Evolutionary conservation across 1,284 basidiomycete genomes (phyloP).

Genomic region (Xerocomus amazonicus): DNA sequence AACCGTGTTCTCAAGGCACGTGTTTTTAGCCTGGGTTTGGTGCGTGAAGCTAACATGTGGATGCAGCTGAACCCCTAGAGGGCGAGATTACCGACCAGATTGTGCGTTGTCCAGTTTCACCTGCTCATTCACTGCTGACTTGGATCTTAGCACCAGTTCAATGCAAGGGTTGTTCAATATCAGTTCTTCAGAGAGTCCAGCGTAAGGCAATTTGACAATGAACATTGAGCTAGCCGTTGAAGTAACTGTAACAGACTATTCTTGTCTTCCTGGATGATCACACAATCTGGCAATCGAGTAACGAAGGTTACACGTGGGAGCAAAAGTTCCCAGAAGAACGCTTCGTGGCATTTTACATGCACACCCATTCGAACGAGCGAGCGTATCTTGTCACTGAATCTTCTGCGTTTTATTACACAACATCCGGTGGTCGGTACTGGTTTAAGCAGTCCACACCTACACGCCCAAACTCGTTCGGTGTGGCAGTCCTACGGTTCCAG

Average conservation of each 20-base stretch:
- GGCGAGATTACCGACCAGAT: slow-evolving; percentile 70
- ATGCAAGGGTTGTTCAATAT: slow-evolving; percentile 67
- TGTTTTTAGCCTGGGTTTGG: not conserved
- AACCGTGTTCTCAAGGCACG: slow-evolving; percentile 72
- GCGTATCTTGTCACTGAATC: slow-evolving; percentile 86
- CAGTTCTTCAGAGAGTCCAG: slow-evolving; percentile 80
- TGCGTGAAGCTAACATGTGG: slow-evolving; percentile 4
- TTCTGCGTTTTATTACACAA: slow-evolving; percentile 74
- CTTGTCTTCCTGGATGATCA: slow-evolving; percentile 78
- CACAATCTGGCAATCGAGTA: slow-evolving; percentile 88
- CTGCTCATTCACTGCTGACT: slow-evolving; percentile 10
- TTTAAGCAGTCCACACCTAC: slow-evolving; percentile 54
- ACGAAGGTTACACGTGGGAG: slow-evolving; percentile 92
- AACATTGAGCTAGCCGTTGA: slow-evolving; percentile 6
- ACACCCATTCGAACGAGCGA: slow-evolving; percentile 73
- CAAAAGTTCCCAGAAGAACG: slow-evolving; percentile 57
- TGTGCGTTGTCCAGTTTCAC: slow-evolving; percentile 33
- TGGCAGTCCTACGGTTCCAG: slow-evolving; percentile 84
- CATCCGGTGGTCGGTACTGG: slow-evolving; percentile 80
- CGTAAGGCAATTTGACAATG: slow-evolving; percentile 36
- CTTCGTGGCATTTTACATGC: slow-evolving; percentile 85
- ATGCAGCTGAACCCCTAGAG: slow-evolving; percentile 65
- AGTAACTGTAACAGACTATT: slow-evolving; percentile 55
- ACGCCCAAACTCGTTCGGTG: slow-evolving; percentile 77
- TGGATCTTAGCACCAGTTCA: slow-evolving; percentile 63